A percentile compares a stretch with the other conserved stretches of the same genome.
Conservation (phyloP, 148 eudicot species). For the Chenopodium quinoa region DNA sequence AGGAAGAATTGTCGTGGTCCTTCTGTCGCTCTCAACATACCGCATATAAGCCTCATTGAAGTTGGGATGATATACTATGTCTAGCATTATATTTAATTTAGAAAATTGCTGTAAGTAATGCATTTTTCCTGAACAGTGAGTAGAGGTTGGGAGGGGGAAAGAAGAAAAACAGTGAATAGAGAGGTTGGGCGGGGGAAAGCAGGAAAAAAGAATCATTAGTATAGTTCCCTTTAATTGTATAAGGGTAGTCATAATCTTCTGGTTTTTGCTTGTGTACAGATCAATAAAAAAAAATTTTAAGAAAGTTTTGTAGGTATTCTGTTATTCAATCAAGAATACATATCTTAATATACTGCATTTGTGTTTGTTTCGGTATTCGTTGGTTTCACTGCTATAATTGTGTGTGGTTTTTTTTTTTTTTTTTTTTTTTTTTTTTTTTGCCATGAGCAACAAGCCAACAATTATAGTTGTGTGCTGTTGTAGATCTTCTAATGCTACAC, state of each 20-base stretch:
- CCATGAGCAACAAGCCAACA: too few relatives aligned
- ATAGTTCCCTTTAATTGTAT: slow-evolving; percentile 14
- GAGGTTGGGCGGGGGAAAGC: not conserved
- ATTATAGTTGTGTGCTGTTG: not conserved
- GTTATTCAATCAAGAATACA: not conserved
- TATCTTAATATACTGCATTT: not conserved
- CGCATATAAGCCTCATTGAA: slow-evolving; percentile 95
- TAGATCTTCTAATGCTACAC: not conserved
- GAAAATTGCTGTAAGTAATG: slow-evolving; percentile 17
- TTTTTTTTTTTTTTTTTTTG: too few relatives aligned
- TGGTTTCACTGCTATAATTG: not conserved
- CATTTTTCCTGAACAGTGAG: slow-evolving; percentile 5
- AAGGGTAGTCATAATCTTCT: not conserved
- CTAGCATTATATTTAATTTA: slow-evolving; percentile 28
- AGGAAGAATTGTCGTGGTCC: slow-evolving; percentile 96
- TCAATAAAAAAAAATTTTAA: slow-evolving; percentile 9
- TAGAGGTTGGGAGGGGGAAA: not conserved
- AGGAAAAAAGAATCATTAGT: slow-evolving; percentile 12
- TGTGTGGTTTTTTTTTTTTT: too few relatives aligned
- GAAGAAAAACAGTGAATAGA: slow-evolving; percentile 4
- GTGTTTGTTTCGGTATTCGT: not conserved
- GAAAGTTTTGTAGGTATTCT: not conserved
- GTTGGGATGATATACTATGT: slow-evolving; percentile 97
- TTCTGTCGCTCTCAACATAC: slow-evolving; percentile 83
- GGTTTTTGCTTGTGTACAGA: slow-evolving; percentile 22